phyloP scores from a whole-genome alignment of 2,329 filamentous ascomycete genomes.

The Fusarium sp. region DNA sequence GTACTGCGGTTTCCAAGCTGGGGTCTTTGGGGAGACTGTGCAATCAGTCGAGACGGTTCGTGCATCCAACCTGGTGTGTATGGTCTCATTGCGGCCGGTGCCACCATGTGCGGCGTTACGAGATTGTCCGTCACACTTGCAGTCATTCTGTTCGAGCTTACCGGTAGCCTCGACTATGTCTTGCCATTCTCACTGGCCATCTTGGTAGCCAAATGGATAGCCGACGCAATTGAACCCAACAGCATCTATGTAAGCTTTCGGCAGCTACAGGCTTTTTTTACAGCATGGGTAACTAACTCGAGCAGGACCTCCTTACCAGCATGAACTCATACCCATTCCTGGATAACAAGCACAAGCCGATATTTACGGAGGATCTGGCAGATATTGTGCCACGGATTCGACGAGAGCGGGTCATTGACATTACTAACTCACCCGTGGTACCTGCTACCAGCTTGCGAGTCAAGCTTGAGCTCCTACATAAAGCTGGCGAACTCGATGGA shows the following conservation, averaged over 20 bases:
- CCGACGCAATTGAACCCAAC: constrained; percentile 90
- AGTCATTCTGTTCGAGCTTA: constrained; percentile 95
- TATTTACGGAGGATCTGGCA: constrained; percentile 87
- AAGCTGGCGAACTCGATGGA: constrained; percentile 88
- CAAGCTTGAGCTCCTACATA: constrained; percentile 84
- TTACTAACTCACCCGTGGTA: constrained; percentile 82
- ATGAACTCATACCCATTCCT: constrained; percentile 98
- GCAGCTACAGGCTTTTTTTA: too few relatives aligned
- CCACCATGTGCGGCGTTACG: constrained; percentile 98
- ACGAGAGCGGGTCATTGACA: constrained; percentile 84
- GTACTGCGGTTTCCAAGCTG: constrained; percentile 78
- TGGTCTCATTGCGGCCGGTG: constrained; percentile 90
- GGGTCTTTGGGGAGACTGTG: constrained; percentile 78
- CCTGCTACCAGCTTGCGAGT: constrained; percentile 77
- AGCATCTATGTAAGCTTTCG: constrained; percentile 80
- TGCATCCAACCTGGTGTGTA: constrained; percentile 98
- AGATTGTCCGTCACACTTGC: constrained; percentile 91
- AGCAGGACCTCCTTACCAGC: constrained; percentile 85
- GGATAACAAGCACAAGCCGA: constrained; percentile 93
- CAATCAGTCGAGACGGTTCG: constrained; percentile 73
- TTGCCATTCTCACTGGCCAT: constrained; percentile 93
- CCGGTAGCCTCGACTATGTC: constrained; percentile 93
- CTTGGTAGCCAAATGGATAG: constrained; percentile 97
- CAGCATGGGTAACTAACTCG: constrained; percentile 20
- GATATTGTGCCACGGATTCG: constrained; percentile 84